Base-by-base conservation (phyloP, 495 filamentous ascomycete genomes). In the Xylaria telfairii region DNA sequence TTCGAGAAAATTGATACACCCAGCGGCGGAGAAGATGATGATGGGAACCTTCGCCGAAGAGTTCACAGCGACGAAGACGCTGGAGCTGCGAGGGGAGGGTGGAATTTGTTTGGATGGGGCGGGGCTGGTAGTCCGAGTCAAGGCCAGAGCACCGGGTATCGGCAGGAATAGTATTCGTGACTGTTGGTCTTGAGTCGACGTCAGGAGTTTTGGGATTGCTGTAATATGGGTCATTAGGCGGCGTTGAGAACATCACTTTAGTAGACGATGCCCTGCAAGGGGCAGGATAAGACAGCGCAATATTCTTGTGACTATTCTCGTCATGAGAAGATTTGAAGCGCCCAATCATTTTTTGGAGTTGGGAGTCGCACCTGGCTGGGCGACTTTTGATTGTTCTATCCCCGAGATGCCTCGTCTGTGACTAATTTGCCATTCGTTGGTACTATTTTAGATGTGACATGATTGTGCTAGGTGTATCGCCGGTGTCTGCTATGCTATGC, bases 1-100 rank as follows among this genome's bases (percentile, higher is more conserved):
- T 97, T 97, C 77, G 92, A 95, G 75, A 90, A 91, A 75, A 90
- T 97, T 71, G 90, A 93, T 46, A 84, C 85, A n/a, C 91, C 92
- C 67, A 91, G 91, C 73, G 84, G 86, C 1, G 84, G 79, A 42
- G 87, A 86, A 49, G 86, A 83, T 54, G 77, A 84, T 17, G 78
- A 79, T 19, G 67, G 70, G 54, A 80, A 21, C 28, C 75, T 77
- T 67, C 77, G 75, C 54, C 71, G 78, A 61, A 72, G 76, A 63
- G 71, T 34, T 0, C 10, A 68, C 28, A 49, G 39, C 9, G 73
- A 69, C 19, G 75, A 71, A 15, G 51, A 63, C 13, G 53, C 67
- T 24, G 47, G 60, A 53, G 63, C 67, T 61, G 71, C 62, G 37
- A 75, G 49, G 24, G 75, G 79, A 26, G 84, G 85, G 3, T 91